These are phyloP conservation scores for Paragyromitra xinjiangensis DNA, from an alignment of 495 filamentous ascomycete species.

Conservation along the genomic window DNA sequence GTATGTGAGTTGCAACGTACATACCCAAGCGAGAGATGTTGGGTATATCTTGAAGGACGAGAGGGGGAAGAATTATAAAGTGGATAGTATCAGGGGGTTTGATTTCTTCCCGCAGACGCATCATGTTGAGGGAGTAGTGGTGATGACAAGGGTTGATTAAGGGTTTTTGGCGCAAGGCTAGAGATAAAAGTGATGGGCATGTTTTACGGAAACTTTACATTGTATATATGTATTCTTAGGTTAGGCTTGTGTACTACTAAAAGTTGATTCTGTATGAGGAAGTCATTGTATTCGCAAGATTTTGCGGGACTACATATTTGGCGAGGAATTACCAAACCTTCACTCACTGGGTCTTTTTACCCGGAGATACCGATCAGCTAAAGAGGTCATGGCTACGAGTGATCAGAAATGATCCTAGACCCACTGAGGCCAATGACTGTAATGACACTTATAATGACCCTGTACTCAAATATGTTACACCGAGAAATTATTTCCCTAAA, in stretches of 20 bases:
- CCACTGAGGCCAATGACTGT: background rate
- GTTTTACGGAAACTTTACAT: background rate
- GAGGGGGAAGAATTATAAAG: constrained; percentile 72
- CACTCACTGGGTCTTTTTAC: background rate
- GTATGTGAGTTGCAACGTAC: constrained; percentile 97
- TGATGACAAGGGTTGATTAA: constrained; percentile 65
- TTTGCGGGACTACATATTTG: background rate
- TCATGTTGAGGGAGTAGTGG: constrained; percentile 93
- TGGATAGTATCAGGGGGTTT: constrained; percentile 92
- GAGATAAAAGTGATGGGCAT: background rate
- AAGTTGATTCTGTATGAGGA: constrained; percentile 1
- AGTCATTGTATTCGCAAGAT: background rate
- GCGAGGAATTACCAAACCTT: no score
- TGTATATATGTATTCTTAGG: constrained; percentile 18
- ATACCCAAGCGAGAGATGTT: constrained; percentile 94
- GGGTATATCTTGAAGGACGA: constrained; percentile 58
- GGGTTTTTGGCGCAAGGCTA: background rate
- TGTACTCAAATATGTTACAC: background rate
- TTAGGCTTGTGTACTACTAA: background rate
- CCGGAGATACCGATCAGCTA: background rate
- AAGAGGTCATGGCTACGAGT: background rate
- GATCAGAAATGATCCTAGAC: background rate
- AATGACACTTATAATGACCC: background rate
- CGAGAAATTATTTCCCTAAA: background rate
- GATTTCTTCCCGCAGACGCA: constrained; percentile 99